Base-by-base conservation (phyloP, 2,329 filamentous ascomycete genomes). In the Macroventuria anomochaeta region DNA sequence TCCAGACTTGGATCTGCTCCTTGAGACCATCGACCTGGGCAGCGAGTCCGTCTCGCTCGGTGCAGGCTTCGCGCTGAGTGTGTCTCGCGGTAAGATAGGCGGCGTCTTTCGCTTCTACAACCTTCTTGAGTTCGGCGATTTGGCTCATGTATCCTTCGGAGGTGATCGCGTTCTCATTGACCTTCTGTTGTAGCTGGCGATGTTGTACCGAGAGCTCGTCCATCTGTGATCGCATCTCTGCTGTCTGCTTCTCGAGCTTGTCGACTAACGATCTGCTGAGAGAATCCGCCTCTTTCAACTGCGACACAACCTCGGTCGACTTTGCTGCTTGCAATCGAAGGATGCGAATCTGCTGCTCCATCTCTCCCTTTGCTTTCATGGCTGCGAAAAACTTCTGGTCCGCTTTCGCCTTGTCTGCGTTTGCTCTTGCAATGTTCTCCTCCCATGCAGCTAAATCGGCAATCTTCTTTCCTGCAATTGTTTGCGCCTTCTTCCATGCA, bases 341-440 rank as follows among this genome's bases (percentile, higher is more conserved):
- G 3, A 88, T 84, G 63, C 90, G 84, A 39, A 96, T 88, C 76
- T 97, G 93, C 53, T 85, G 82, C 53, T 92, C 88, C 43, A 91
- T 84, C 37, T 89, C 88, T 68, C 97, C 93, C 69, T 93, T 96
- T 63, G 93, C 89, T 72, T 96, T 97, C 81, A 96, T 92, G 7
- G 93, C 91, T 1, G 90, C 91, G 74, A 97, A 97, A 72, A 96
- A 99, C 76, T 97, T 97, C 70, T 97, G 93, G 69, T 99, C 95
- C 1, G 93, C 93, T 75, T 97, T 97, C 61, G 88, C 87, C 79
- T 99, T 99, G 76, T 99, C 92, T 0, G 91, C 90, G 33, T 85
- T 85, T 17, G 96, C 78, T 20, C 89, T 81, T 15, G 85, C 79
- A 31, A 93, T 80, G 58, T 88, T 89, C 51, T 96, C 92, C 76